Evolutionary conservation across 1,284 basidiomycete species (phyloP).

Genomic region (Irpex sp.): DNA sequence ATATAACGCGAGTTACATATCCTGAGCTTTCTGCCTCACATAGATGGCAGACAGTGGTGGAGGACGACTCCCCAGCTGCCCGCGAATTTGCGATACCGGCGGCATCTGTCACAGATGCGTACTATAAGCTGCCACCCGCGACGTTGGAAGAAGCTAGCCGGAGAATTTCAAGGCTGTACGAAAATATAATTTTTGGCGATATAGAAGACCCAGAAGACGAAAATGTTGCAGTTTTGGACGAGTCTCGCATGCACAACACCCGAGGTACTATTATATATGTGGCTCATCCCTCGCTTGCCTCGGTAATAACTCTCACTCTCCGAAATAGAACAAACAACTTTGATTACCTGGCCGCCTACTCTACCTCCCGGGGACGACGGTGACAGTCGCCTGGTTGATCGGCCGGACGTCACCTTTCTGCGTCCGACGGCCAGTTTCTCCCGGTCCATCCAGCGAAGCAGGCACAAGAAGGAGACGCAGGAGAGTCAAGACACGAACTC

Average conservation of each 20-base stretch:
- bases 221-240: background rate
- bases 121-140: conserved; percentile 26
- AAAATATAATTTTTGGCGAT: conserved; percentile 61
- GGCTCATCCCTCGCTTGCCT: background rate
- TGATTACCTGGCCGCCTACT: conserved; percentile 57
- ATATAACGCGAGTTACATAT: background rate
- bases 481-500: conserved; percentile 47
- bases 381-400: conserved; percentile 6
- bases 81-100: background rate
- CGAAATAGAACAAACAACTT: conserved; percentile 37
- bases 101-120: background rate
- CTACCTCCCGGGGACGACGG: conserved; percentile 15
- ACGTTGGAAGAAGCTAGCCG: conserved; percentile 58
- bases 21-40: background rate
- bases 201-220: conserved; percentile 28
- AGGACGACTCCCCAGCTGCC: background rate
- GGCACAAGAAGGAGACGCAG: conserved; percentile 24
- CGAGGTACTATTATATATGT: conserved; percentile 6
- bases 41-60: background rate
- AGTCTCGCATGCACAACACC: conserved; percentile 17
- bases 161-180: conserved; percentile 61
- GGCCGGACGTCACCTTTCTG: conserved; percentile 22
- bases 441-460: conserved; percentile 16
- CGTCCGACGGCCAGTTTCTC: conserved; percentile 23
- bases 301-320: background rate